A percentile compares a stretch with the other conserved stretches of the same genome.
These are phyloP conservation scores for Hyaloscypha variabilis DNA, from an alignment of 495 filamentous ascomycete species.

Conservation along the genomic window DNA sequence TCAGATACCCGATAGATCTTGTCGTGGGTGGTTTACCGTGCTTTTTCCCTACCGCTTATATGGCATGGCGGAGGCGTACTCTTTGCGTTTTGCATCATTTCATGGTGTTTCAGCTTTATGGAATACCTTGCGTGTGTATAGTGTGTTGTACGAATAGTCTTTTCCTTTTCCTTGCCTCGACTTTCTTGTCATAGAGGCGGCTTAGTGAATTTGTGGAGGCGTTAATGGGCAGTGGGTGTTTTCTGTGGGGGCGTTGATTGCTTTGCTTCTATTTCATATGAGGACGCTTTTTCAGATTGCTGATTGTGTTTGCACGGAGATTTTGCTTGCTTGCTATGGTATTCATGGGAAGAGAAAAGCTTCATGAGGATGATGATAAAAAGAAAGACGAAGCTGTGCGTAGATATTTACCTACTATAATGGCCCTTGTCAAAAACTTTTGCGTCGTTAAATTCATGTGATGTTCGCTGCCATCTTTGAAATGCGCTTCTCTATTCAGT, in stretches of 20 bases:
- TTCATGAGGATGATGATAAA: neutral
- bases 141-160: neutral
- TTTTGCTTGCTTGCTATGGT: neutral
- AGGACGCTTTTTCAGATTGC: neutral
- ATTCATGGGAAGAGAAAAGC: neutral
- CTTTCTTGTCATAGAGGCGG: neutral
- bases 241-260: neutral
- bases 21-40: neutral
- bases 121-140: neutral
- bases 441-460: neutral
- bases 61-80: slow-evolving; percentile 2
- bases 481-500: too few relatives aligned
- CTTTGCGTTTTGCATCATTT: neutral
- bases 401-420: neutral
- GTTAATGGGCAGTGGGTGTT: neutral
- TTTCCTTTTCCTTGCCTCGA: neutral
- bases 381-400: neutral
- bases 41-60: neutral
- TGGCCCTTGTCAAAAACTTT: neutral
- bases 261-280: neutral
- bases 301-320: neutral
- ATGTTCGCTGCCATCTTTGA: too few relatives aligned
- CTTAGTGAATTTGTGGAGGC: neutral
- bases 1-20: slow-evolving; percentile 13
- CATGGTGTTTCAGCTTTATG: neutral